Base-by-base conservation (phyloP, 768 basidiomycete genomes). In the Serpula lacrymans region DNA sequence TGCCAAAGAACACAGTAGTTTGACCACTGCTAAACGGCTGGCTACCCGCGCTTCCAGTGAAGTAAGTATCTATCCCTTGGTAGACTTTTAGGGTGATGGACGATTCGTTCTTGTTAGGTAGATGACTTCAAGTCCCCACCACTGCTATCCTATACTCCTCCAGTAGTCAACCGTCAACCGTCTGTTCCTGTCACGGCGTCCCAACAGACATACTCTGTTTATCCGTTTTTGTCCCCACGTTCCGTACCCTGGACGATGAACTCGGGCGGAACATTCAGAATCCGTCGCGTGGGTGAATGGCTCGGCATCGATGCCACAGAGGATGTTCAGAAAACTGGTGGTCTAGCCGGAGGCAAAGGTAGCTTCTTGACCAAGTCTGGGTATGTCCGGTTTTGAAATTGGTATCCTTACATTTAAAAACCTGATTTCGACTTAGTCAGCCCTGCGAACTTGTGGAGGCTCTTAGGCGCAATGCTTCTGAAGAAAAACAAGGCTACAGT, bases 241-340 rank as follows among this genome's bases (percentile, higher is more conserved):
- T 53, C 72, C 8, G 55, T 75, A 26, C 71, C 73, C 6, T 78
- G 76, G 70, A 72, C 64, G 27, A 62, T 70, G 48, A 62, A 61
- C 16, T 46, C 66, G 8, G 63, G 63, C 27, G 63, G 65, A 43
- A 61, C 71, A 20, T 84, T 83, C 53, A 72, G 87, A 35, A 54
- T 84, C 33, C 74, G 84, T 34, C 71, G 75, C 35, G 74, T 87
- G 11, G 74, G 71, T 10, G 75, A 83, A 50, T 85, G 78, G 78
- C 67, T 82, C 26, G 62, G 65, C 25, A 45, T 57, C 13, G 49
- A 57, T 35, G 45, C 54, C 22, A 51, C 45, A 12, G 70, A 73
- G 50, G 55, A 68, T 33, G 41, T 65, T 27, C 37, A 51, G 17
- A 60, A 55, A 24, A 65, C 62, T 5, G 69, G 65, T 13, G 72